Conservation (phyloP, 768 basidiomycete species). For the Termitomyces sp. region DNA sequence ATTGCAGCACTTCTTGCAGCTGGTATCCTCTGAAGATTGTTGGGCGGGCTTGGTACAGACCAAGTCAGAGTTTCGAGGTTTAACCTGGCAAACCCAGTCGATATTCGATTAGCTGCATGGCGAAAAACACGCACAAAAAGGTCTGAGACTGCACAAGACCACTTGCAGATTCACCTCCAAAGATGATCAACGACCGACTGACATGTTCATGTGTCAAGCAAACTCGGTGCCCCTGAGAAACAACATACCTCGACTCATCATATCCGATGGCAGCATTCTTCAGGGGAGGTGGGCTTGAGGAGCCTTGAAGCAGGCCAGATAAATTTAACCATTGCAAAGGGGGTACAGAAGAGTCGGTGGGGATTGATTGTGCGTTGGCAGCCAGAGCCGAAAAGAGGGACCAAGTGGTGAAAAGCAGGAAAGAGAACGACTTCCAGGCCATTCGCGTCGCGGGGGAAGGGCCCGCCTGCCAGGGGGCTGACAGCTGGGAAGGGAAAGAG, state of each 20-base stretch:
- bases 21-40: constrained; percentile 42
- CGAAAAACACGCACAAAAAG: constrained; percentile 47
- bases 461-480: constrained; percentile 13
- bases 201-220: constrained; percentile 13
- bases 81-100: constrained; percentile 36
- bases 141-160: constrained; percentile 61
- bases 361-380: constrained; percentile 40
- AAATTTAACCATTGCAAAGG: constrained; percentile 78
- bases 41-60: constrained; percentile 50
- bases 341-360: constrained; percentile 50
- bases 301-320: constrained; percentile 47
- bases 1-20: constrained; percentile 62
- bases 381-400: constrained; percentile 15
- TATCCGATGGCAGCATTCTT: constrained; percentile 71
- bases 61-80: constrained; percentile 58
- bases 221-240: background rate
- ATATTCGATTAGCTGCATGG: background rate
- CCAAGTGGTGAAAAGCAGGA: constrained; percentile 21
- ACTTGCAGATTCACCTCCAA: constrained; percentile 69
- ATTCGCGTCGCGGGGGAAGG: constrained; percentile 20
- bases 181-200: constrained; percentile 60
- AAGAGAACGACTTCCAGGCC: constrained; percentile 21
- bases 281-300: constrained; percentile 53
- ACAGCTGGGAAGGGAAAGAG: constrained; percentile 7
- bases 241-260: constrained; percentile 36